Base-by-base conservation (phyloP, 352 stramenopile genomes). In the Phytophthora niederhauseri region DNA sequence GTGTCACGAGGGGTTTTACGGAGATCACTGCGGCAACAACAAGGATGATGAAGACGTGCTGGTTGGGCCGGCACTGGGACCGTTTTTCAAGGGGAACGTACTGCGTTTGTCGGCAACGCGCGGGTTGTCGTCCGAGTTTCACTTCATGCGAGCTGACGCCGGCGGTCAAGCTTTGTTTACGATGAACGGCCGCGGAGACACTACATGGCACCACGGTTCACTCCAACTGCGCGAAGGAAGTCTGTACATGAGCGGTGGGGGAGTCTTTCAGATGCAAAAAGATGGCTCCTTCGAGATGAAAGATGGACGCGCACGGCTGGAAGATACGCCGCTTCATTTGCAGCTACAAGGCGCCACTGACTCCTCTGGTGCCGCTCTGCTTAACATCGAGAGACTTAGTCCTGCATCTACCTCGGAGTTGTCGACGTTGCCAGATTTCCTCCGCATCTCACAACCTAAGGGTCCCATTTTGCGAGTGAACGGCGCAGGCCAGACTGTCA, bases 51-150 rank as follows among this genome's bases (percentile, higher is more conserved):
- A 87, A 64, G 80, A 92, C 50, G 75, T 90, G n/a, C 52, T 89
- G 7, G 66, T 80, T 0, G 82, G 76, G 8, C 70, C 81, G 12
- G 82, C 82, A 4, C 61, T 24, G 0, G 86, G 84, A 3, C 81
- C 84, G 12, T 91, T 91, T 54, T 92, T 92, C 60, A 79, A 86
- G 22, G 87, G 87, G 34, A 91, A 92, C 31, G 70, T 89, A 19
- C 61, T 94, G 0, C 81, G 76, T 36, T 65, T 94, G 38, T 81
- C 74, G 7, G 83, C 84, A 6, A 75, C 77, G 41, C 80, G 83
- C 2, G 43, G 26, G 5, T 61, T 77, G 9, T 88, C 80, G 17
- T 66, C 72, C 14, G 77, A 87, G 26, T 94, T 94, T 58, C 82
- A 94, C 41, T 60, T 94, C 26, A 80, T 93, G 52, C 88, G 91